Evolutionary conservation across 768 basidiomycete species (phyloP), one percentile per base, ranked within the genome.

Genomic region (Trametes coccinea): DNA sequence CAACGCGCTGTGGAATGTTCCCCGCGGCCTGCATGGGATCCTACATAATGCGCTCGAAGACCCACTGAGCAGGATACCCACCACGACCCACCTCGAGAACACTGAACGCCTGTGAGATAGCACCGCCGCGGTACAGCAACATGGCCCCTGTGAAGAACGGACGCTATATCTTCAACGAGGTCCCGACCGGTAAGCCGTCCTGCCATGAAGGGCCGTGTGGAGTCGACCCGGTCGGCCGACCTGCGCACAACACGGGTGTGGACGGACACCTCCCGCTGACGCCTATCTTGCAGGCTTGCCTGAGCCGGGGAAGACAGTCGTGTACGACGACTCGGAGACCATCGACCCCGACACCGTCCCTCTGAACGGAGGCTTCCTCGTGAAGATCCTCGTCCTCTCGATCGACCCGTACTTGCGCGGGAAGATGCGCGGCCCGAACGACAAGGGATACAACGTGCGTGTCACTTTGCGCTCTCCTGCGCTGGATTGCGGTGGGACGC

Each of bases 71-170:
- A 0, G 22, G 22, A 22, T 22, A 22, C 22, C 1, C 22, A 22
- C 22, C 22, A 22, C 22, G 22, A 22, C 22, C 22, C 1, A 22
- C 22, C 22, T 22, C 22, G 1, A 22, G 22, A 22, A 22, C 22
- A 22, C 22, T 22, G 22, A 22, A 22, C 22, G 22, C 22, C 22
- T 22, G 22, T 22, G 22, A 22, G 22, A 22, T 22, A 22, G 22
- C 22, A 22, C 22, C 1, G 22, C 22, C 22, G 11, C 11, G 11
- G 2, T 37, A 37, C 5, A 37, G n/a, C 13, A 29, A 16, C 48
- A 72, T 72, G 71, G 65, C 71, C 30, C 66, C 69, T 37, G 56
- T 70, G 39, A 66, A 46, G 37, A 75, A 75, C 64, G 67, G 65
- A 17, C 68, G 71, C 31, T 47, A 67, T 30, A 59, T 73, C 40